phyloP scores from a whole-genome alignment of 2,329 filamentous ascomycete genomes.

The Polytolypa hystricis region DNA sequence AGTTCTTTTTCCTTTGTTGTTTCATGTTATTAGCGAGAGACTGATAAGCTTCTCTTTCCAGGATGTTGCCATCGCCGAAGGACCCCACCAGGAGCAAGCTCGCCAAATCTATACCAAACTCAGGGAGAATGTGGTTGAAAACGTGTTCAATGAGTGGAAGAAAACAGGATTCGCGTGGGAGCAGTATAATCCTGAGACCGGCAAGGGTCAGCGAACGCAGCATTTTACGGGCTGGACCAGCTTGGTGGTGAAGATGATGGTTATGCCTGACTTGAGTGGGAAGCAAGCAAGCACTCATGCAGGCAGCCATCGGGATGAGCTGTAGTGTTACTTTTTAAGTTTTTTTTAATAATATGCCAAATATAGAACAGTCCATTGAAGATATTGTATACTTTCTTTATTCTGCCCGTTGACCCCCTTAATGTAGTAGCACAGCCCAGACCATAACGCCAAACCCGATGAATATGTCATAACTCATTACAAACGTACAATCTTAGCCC shows the following conservation, averaged over 20 bases:
- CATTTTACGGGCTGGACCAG: conserved; percentile 99
- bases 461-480: too few species aligned
- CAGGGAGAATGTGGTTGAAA: conserved; percentile 75
- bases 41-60: conserved; percentile 20
- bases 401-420: too few species aligned
- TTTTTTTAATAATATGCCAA: conserved; percentile 4
- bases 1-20: conserved; percentile 29
- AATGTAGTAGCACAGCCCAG: too few species aligned
- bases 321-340: conserved; percentile 26
- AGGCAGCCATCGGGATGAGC: conserved; percentile 40
- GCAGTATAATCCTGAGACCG: conserved; percentile 91
- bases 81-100: conserved; percentile 59
- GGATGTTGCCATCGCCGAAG: conserved; percentile 53
- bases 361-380: neutral
- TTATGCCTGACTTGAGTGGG: conserved; percentile 61
- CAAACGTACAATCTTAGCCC: neutral
- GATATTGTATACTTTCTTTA: neutral
- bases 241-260: conserved; percentile 93
- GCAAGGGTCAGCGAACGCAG: conserved; percentile 85
- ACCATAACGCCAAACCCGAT: neutral
- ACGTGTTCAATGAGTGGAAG: conserved; percentile 77
- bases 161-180: conserved; percentile 97
- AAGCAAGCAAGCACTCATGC: too few species aligned
- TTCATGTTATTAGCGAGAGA: too few species aligned
- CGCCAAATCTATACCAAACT: conserved; percentile 64